phyloP scores from a whole-genome alignment of 805 yeast genomes.

The Naumovozyma castellii region DNA sequence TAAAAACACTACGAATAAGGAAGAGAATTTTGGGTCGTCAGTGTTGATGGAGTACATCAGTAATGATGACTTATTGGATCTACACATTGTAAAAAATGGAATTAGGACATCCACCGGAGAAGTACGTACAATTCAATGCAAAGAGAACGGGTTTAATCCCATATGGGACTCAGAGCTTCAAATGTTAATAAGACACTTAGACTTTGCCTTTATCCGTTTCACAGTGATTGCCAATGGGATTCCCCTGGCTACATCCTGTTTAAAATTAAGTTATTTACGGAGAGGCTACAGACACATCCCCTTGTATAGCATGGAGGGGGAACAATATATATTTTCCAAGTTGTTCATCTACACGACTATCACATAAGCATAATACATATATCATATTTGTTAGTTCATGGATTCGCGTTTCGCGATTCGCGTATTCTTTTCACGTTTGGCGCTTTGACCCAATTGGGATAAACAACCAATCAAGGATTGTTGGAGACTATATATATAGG shows the following conservation, averaged over 20 bases:
- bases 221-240: slow-evolving; percentile 37
- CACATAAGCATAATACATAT: no score
- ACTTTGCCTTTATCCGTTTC: slow-evolving; percentile 49
- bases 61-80: slow-evolving; percentile 9
- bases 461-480: neutral
- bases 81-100: slow-evolving; percentile 14
- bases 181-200: slow-evolving; percentile 32
- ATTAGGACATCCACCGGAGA: slow-evolving; percentile 7
- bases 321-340: slow-evolving; percentile 56
- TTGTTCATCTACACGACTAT: slow-evolving; percentile 33
- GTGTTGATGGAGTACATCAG: slow-evolving; percentile 18
- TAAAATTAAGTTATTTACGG: slow-evolving; percentile 52
- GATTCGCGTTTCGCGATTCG: neutral
- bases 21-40: slow-evolving; percentile 16
- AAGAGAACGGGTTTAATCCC: slow-evolving; percentile 81
- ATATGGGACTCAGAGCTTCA: slow-evolving; percentile 55
- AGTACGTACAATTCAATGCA: slow-evolving; percentile 29
- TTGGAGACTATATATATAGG: neutral
- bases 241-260: slow-evolving; percentile 50
- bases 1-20: slow-evolving; percentile 17
- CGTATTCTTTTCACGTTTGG: neutral
- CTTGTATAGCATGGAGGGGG: slow-evolving; percentile 69
- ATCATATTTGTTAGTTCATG: no score
- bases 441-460: neutral
- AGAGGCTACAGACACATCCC: slow-evolving; percentile 80